A percentile compares a stretch with the other conserved stretches of the same genome.
These are phyloP conservation scores for Rhynchosporium graminicola DNA, from an alignment of 2,329 filamentous ascomycete genomes.

Conservation along the genomic window DNA sequence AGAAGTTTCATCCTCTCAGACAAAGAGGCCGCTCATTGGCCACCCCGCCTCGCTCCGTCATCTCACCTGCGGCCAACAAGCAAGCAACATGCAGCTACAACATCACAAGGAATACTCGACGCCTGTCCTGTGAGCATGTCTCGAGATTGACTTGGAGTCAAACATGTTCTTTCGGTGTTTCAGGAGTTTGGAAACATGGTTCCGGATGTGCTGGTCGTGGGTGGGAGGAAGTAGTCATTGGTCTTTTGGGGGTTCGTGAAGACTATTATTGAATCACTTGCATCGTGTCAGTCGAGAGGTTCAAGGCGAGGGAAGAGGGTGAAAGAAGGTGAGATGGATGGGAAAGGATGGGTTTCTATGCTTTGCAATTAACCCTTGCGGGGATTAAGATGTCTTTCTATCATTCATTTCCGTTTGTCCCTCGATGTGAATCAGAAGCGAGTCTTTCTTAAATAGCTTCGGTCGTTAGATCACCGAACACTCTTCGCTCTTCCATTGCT, in stretches of 20 bases:
- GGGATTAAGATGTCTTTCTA: no score
- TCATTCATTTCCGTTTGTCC: not conserved
- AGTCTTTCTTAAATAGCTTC: no score
- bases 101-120: not conserved
- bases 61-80: not conserved
- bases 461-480: not conserved
- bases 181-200: not conserved
- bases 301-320: no score
- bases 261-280: not conserved
- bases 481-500: not conserved
- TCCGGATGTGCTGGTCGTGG: not conserved
- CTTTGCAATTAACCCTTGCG: conserved; percentile 8
- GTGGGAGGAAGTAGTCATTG: not conserved
- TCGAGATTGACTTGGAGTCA: no score
- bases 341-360: not conserved
- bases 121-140: conserved; percentile 4
- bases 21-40: conserved; percentile 11
- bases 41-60: not conserved
- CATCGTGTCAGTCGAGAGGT: not conserved
- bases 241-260: not conserved
- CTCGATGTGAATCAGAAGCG: not conserved
- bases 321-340: no score
- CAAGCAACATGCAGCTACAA: not conserved
- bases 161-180: conserved; percentile 3
- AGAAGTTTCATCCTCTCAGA: not conserved